phyloP scores from a whole-genome alignment of 2,329 filamentous ascomycete genomes.

The Neopestalotiopsis sp. region DNA sequence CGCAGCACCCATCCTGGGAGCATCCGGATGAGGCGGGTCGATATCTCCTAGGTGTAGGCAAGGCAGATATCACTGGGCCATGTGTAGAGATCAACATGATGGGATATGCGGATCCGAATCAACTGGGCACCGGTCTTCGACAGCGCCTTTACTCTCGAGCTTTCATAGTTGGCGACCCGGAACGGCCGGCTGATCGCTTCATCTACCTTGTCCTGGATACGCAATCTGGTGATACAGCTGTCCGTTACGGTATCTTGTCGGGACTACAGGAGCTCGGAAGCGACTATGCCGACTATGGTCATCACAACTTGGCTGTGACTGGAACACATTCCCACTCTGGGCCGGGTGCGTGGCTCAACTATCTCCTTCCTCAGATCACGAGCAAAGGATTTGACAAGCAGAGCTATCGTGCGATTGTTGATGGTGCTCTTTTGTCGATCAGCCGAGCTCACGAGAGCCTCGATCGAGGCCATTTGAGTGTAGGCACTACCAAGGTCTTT shows the following conservation, averaged over 20 bases:
- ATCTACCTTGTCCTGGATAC: slow-evolving; percentile 89
- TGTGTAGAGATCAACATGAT: slow-evolving; percentile 91
- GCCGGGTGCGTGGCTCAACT: slow-evolving; percentile 93
- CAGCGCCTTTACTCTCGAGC: slow-evolving; percentile 89
- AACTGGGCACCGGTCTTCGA: slow-evolving; percentile 82
- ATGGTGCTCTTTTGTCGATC: slow-evolving; percentile 84
- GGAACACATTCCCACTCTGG: slow-evolving; percentile 94
- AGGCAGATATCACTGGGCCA: slow-evolving; percentile 67
- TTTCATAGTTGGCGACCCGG: slow-evolving; percentile 80
- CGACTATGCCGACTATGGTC: slow-evolving; percentile 76
- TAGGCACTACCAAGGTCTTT: slow-evolving; percentile 71
- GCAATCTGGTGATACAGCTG: slow-evolving; percentile 85
- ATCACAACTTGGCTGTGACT: slow-evolving; percentile 85
- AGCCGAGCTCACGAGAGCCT: slow-evolving; percentile 78
- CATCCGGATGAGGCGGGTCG: slow-evolving; percentile 33
- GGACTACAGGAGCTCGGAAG: slow-evolving; percentile 71
- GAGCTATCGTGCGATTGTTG: slow-evolving; percentile 87
- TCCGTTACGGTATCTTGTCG: slow-evolving; percentile 85
- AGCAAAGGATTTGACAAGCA: slow-evolving; percentile 85
- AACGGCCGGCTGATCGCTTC: slow-evolving; percentile 73
- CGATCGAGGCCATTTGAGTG: slow-evolving; percentile 47
- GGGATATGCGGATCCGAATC: slow-evolving; percentile 87
- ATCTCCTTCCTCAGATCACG: slow-evolving; percentile 89
- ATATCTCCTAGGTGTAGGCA: slow-evolving; percentile 62
- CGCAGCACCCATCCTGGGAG: background rate